Evolutionary conservation across 1,284 basidiomycete species (phyloP).

Genomic region (Leccinum angustisporum): DNA sequence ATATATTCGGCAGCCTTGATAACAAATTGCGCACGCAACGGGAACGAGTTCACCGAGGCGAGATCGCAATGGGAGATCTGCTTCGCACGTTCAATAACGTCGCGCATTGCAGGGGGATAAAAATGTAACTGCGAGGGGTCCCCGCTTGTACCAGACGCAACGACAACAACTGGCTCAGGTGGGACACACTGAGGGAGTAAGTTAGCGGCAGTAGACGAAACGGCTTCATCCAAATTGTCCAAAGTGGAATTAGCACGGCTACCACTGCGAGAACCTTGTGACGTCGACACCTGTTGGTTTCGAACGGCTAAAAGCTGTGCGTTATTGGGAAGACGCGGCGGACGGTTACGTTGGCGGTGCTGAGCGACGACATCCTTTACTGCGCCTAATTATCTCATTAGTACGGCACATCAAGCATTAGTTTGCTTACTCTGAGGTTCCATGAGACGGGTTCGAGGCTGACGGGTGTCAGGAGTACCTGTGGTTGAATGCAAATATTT

Average conservation of each 20-base stretch:
- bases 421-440: neutral
- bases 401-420: neutral
- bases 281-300: neutral
- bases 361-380: neutral
- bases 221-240: neutral
- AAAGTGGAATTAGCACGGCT: neutral
- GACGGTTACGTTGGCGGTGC: neutral
- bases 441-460: neutral
- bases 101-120: neutral
- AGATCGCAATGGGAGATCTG: neutral
- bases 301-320: neutral
- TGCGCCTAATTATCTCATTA: neutral
- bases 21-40: neutral
- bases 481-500: neutral
- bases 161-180: neutral
- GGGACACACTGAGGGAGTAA: neutral
- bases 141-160: neutral
- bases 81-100: neutral
- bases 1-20: neutral
- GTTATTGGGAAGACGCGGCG: neutral
- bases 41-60: neutral
- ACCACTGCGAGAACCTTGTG: neutral
- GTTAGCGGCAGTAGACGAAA: neutral
- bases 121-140: neutral
- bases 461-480: no score